These are phyloP conservation scores for Lumnitzera racemosa DNA, from an alignment of 345 rosid genomes.

Conservation along the genomic window DNA sequence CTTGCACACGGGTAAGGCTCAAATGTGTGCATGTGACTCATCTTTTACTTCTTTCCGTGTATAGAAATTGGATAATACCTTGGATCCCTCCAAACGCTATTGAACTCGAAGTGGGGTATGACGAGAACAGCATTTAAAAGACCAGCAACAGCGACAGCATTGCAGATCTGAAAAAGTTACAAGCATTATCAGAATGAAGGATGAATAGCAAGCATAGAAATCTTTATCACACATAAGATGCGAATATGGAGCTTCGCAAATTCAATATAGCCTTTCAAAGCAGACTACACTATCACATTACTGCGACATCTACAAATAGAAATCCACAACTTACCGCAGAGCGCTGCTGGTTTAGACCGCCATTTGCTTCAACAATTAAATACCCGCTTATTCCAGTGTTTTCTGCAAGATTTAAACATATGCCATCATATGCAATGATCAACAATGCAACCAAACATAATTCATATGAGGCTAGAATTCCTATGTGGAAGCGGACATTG, in stretches of 20 bases:
- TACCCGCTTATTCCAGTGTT: conserved; percentile 52
- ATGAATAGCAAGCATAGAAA: neutral
- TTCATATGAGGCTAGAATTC: neutral
- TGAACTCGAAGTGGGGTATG: conserved; percentile 73
- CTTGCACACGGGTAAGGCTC: no score
- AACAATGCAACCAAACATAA: neutral
- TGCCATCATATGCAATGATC: neutral
- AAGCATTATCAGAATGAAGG: neutral
- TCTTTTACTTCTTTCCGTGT: no score
- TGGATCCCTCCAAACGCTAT: conserved; percentile 82
- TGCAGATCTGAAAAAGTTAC: conserved; percentile 61
- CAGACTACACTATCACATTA: neutral
- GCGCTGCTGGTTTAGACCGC: conserved; percentile 97
- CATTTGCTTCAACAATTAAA: conserved; percentile 83
- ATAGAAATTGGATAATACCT: conserved; percentile 29
- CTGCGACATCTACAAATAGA: neutral
- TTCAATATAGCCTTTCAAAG: no score
- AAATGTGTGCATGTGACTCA: no score
- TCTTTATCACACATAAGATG: no score
- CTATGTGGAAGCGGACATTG: no score
- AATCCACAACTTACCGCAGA: conserved; percentile 54
- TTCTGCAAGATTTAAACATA: conserved; percentile 11
- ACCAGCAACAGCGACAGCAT: conserved; percentile 96
- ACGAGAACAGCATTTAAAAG: conserved; percentile 74
- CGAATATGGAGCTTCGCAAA: no score